A percentile compares a stretch with the other conserved stretches of the same genome.
phyloP scores from a whole-genome alignment of 495 filamentous ascomycete species.

The Hypomontagnella submonticulosa region DNA sequence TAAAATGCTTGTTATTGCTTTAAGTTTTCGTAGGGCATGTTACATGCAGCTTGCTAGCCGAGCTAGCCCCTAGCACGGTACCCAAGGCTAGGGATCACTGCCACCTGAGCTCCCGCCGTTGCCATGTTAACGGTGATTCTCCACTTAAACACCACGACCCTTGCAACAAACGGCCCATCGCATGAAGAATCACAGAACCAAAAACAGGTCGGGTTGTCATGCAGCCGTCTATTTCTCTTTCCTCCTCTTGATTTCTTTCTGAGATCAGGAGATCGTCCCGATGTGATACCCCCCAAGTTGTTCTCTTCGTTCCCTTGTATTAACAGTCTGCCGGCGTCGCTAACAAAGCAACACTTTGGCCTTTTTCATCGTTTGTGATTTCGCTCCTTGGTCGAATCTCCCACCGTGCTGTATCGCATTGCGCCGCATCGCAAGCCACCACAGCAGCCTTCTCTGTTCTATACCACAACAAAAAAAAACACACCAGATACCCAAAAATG shows the following conservation, averaged over 20 bases:
- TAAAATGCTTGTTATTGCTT: slow-evolving; percentile 13
- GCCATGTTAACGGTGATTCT: slow-evolving; percentile 40
- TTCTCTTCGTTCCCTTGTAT: slow-evolving; percentile 50
- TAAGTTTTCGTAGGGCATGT: slow-evolving; percentile 4
- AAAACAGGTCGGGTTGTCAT: slow-evolving; percentile 7
- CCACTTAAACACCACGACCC: slow-evolving; percentile 34
- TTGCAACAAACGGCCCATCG: slow-evolving; percentile 22
- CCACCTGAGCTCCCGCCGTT: slow-evolving; percentile 20
- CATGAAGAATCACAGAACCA: slow-evolving; percentile 26
- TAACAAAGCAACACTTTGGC: slow-evolving; percentile 17
- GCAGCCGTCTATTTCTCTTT: not conserved
- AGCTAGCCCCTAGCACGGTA: slow-evolving; percentile 17
- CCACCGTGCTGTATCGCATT: not conserved
- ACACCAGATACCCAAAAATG: slow-evolving; percentile 64
- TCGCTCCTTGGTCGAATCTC: not conserved
- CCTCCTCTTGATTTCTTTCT: slow-evolving; percentile 25
- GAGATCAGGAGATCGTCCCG: slow-evolving; percentile 27
- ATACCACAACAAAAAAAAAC: slow-evolving; percentile 2
- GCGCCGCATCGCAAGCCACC: slow-evolving; percentile 19
- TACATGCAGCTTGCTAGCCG: slow-evolving; percentile 8
- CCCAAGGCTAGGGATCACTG: slow-evolving; percentile 3
- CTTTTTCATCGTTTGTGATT: slow-evolving; percentile 37
- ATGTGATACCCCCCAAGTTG: slow-evolving; percentile 31
- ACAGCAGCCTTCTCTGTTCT: no score
- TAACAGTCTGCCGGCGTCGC: slow-evolving; percentile 45